phyloP scores from a whole-genome alignment of 2,329 filamentous ascomycete genomes.

The Trichoderma sp. region DNA sequence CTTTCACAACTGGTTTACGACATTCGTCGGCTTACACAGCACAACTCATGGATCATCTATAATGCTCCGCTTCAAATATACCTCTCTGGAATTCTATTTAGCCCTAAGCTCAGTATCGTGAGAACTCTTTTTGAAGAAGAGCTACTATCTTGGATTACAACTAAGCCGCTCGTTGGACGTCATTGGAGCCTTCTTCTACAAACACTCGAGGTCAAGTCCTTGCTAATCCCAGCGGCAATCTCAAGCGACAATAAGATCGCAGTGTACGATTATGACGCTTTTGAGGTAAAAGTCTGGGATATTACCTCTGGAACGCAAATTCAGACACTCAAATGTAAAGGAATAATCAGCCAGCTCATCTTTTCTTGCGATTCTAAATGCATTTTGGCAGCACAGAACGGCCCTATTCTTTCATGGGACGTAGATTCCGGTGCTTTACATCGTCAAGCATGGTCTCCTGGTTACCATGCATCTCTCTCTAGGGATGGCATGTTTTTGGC shows the following conservation, averaged over 20 bases:
- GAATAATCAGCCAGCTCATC: neutral
- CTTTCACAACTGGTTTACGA: constrained; percentile 28
- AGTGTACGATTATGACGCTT: neutral
- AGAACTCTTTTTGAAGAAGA: neutral
- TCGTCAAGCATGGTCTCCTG: neutral
- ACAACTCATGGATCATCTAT: neutral
- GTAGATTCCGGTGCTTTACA: neutral
- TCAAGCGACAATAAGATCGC: neutral
- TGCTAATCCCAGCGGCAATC: neutral
- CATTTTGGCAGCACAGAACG: neutral
- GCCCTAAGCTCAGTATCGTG: neutral
- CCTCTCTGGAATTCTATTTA: neutral
- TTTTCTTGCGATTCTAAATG: neutral
- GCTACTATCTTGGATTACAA: neutral
- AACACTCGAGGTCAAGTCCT: neutral
- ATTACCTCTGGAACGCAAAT: neutral
- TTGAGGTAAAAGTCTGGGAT: neutral
- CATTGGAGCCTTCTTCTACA: neutral
- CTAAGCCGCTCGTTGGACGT: neutral
- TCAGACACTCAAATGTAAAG: neutral
- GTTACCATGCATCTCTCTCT: neutral
- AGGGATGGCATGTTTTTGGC: neutral
- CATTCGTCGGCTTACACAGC: neutral
- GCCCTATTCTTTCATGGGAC: neutral
- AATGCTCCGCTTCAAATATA: neutral